Evolutionary conservation across 1,284 basidiomycete genomes (phyloP), one percentile per base, ranked within the genome.

Genomic region (Cryptococcus neoformans): DNA sequence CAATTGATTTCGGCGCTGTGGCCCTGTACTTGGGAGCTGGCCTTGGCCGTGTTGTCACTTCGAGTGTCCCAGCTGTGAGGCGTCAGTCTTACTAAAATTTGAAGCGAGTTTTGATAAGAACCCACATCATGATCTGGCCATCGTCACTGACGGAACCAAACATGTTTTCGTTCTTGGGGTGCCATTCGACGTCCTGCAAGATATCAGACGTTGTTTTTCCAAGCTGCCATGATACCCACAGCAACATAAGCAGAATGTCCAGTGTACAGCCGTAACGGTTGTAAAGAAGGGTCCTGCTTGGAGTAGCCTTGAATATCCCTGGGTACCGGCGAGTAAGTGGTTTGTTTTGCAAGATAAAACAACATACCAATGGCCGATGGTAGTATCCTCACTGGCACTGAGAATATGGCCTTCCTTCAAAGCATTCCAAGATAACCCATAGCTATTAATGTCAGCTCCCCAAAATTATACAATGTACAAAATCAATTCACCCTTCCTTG

Each of bases 141-240:
- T 99, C 95, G 68, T 99, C 95, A 37, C 94, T 92, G n/a, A 97
- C 95, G 62, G 92, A 96, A 2, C 88, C 94, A 69, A 99, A 94
- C 49, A 94, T 80, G 65, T 87, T 86, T 57, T 93, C 91, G 72
- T 89, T 82, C 17, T 84, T 85, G 10, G 87, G 81, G 78, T 96
- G 90, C 95, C 95, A 99, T 63, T 96, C 93, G 2, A 99, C 94
- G 72, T 99, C 96, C 90, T 96, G 61, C 11, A 28, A n/a, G 2
- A 37, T 5, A 49, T 49, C 8, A 49, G 12, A 34, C 34, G 1
- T 34, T 17, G 65, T 46, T 11, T 28, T 28, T 28, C 28, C 28
- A 28, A 28, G 28, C 28, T n/a, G 47, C 2, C 4, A 40, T 46
- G 11, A 6, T 8, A 81, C 88, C 55, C 76, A 92, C 92, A 40